Percentiles rank a stretch among this genome's conserved stretches.
Conservation (phyloP, 1,284 basidiomycete genomes). For the Prillingera fragicola region DNA sequence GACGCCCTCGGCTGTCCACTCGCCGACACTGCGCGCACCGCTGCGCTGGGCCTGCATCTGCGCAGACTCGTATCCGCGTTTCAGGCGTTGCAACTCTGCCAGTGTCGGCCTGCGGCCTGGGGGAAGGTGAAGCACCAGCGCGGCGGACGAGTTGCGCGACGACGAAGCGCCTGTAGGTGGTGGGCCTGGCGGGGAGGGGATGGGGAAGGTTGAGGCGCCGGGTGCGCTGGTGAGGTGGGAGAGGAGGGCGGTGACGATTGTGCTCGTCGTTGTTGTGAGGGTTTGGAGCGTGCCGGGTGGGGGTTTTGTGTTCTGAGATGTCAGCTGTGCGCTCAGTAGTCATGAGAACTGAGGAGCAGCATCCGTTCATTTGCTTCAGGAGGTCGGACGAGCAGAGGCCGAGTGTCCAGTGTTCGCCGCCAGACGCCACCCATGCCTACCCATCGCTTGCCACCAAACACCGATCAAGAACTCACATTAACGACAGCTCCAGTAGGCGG, state of each 20-base stretch:
- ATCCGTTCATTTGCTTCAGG: not conserved
- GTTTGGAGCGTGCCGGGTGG: constrained; percentile 74
- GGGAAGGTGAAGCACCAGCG: constrained; percentile 51
- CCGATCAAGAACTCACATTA: constrained; percentile 55
- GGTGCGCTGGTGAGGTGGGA: constrained; percentile 53
- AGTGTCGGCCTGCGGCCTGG: constrained; percentile 67
- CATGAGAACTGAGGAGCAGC: not conserved
- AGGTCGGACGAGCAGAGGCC: constrained; percentile 6
- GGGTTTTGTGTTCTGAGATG: constrained; percentile 61
- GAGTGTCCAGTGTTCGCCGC: not conserved
- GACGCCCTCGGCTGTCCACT: constrained; percentile 69
- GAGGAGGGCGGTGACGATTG: constrained; percentile 64
- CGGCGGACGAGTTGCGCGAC: constrained; percentile 6
- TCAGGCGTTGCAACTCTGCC: constrained; percentile 76
- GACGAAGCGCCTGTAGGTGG: too few relatives aligned
- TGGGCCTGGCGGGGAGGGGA: constrained; percentile 54
- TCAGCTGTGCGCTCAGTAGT: constrained; percentile 6
- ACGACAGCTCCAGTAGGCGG: constrained; percentile 83
- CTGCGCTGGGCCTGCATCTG: constrained; percentile 83
- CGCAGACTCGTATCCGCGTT: constrained; percentile 77
- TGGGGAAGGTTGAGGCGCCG: constrained; percentile 53
- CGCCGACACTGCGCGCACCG: constrained; percentile 72
- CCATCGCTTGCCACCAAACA: too few relatives aligned
- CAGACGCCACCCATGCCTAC: too few relatives aligned
- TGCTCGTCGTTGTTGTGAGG: constrained; percentile 64